phyloP scores from a whole-genome alignment of 148 eudicot genomes.

The Silene latifolia region DNA sequence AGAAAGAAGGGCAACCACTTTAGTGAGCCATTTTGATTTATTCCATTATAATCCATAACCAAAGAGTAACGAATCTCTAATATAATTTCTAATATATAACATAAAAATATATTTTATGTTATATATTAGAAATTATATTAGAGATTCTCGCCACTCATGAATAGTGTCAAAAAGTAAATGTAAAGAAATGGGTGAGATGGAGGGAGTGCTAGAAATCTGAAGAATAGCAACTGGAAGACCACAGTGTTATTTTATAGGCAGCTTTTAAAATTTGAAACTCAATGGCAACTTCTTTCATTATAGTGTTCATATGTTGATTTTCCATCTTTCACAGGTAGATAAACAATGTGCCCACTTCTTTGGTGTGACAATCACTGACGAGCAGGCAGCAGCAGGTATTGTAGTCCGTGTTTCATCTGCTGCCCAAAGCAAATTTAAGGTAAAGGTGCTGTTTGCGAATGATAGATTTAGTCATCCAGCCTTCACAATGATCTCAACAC shows the following conservation, averaged over 20 bases:
- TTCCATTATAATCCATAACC: too few relatives aligned
- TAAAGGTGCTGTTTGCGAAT: slow-evolving; percentile 21
- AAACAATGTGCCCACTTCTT: slow-evolving; percentile 94
- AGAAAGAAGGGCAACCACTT: too few relatives aligned
- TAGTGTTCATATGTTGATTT: background rate
- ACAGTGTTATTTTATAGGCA: background rate
- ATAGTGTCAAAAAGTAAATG: too few relatives aligned
- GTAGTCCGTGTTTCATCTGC: slow-evolving; percentile 90
- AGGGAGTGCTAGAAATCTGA: background rate
- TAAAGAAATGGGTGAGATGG: too few relatives aligned
- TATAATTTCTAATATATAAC: too few relatives aligned
- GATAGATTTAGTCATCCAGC: slow-evolving; percentile 11
- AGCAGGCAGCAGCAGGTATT: slow-evolving; percentile 86
- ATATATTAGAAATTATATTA: too few relatives aligned
- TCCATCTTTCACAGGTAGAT: slow-evolving; percentile 57
- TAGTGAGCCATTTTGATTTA: too few relatives aligned
- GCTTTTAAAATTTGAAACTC: background rate
- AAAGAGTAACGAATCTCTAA: too few relatives aligned
- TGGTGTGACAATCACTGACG: slow-evolving; percentile 83
- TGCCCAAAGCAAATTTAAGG: slow-evolving; percentile 99
- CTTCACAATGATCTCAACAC: slow-evolving; percentile 14
- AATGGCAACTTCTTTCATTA: background rate
- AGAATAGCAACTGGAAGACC: background rate
- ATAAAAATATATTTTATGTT: too few relatives aligned
- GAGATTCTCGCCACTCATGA: too few relatives aligned